Evolutionary conservation across 2,329 filamentous ascomycete genomes (phyloP), one percentile per base, ranked within the genome.

Genomic region (Diaporthe sp.): DNA sequence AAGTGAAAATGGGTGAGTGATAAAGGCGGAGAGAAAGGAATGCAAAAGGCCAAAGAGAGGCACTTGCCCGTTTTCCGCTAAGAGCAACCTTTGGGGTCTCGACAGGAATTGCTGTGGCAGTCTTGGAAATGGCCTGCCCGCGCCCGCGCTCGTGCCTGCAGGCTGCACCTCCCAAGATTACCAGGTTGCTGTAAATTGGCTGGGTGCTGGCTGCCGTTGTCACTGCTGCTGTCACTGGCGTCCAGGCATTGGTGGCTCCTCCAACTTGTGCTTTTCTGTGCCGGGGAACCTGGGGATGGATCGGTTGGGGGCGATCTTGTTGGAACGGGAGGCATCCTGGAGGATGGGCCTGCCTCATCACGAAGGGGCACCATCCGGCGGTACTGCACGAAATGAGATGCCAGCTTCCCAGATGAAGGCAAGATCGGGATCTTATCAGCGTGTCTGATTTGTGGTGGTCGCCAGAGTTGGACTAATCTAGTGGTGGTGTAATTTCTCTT

Each of bases 261-360:
- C 31, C 44, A 19, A 55, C 62, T 25, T 15, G 37, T 55, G 58
- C 13, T 55, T 46, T 55, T 55, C 58, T 65, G 34, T 37, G 7
- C 71, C 71, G 58, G 71, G 71, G 71, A 73, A 73, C 71, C 71
- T 73, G 58, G 71, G 39, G 31, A 44, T 44, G 55, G 71, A 73
- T 65, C 49, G 25, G 58, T 73, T 73, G 71, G 60, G 60, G 46
- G 58, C 46, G 49, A 39, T 42, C 71, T 53, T 34, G 44, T 34
- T 34, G 37, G 49, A 73, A 28, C 37, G 57, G 60, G 44, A 46
- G 31, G 37, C 39, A 37, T 51, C 34, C 44, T 68, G 31, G 65
- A 39, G 46, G 65, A 53, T 25, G 46, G 46, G 9, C 53, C 25
- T 55, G 53, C 13, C 53, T 68, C 46, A 42, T n/a, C 49, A 55